A percentile compares a stretch with the other conserved stretches of the same genome.
These are phyloP conservation scores for Camillea tinctor DNA, from an alignment of 2,329 filamentous ascomycete genomes.

Conservation along the genomic window DNA sequence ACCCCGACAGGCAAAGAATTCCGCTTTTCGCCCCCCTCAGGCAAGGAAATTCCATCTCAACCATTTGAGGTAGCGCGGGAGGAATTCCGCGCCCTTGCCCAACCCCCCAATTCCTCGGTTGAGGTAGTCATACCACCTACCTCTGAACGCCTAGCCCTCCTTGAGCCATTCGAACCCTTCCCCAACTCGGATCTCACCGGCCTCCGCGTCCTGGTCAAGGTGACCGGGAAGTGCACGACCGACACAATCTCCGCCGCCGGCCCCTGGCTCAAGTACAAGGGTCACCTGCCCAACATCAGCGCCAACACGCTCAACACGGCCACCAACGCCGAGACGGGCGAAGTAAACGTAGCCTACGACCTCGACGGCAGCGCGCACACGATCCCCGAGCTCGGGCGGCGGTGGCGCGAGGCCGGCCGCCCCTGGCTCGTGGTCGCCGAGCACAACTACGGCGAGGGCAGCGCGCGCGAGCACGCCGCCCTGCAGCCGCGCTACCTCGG, in stretches of 20 bases:
- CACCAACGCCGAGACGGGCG: slow-evolving; percentile 85
- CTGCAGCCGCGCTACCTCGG: slow-evolving; percentile 90
- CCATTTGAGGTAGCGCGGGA: slow-evolving; percentile 71
- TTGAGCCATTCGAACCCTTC: slow-evolving; percentile 88
- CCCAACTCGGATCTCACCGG: slow-evolving; percentile 70
- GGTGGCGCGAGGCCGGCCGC: slow-evolving; percentile 73
- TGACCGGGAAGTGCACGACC: slow-evolving; percentile 96
- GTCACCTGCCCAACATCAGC: slow-evolving; percentile 95
- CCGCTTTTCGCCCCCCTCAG: slow-evolving; percentile 78
- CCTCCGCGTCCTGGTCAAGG: slow-evolving; percentile 89
- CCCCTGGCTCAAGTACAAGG: slow-evolving; percentile 99
- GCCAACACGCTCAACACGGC: slow-evolving; percentile 97
- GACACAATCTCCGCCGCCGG: slow-evolving; percentile 97
- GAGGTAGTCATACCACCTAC: slow-evolving; percentile 77
- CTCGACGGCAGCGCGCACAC: slow-evolving; percentile 69
- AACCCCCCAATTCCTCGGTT: slow-evolving; percentile 67
- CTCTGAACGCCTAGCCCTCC: slow-evolving; percentile 85
- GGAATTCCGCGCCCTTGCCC: slow-evolving; percentile 69
- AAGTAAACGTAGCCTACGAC: slow-evolving; percentile 92
- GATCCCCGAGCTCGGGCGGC: slow-evolving; percentile 82
- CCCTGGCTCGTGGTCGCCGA: slow-evolving; percentile 95
- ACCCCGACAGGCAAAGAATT: slow-evolving; percentile 80
- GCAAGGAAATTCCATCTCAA: slow-evolving; percentile 59
- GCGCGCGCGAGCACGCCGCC: slow-evolving; percentile 84
- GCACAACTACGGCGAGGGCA: slow-evolving; percentile 95